phyloP scores from a whole-genome alignment of 495 filamentous ascomycete genomes.

The Talaromyces proteolyticus region DNA sequence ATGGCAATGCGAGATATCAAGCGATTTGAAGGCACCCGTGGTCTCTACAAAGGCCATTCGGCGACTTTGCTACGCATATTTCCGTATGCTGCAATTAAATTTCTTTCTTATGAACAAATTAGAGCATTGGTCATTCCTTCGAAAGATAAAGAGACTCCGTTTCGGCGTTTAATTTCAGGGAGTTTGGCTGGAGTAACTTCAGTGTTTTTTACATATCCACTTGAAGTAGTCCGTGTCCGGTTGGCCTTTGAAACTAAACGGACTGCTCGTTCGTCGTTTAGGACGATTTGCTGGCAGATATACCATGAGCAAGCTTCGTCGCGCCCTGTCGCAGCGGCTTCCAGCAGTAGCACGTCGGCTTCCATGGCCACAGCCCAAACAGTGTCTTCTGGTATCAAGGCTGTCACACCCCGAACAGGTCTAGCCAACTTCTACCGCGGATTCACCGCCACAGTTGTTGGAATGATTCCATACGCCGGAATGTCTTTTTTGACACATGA shows the following conservation, averaged over 20 bases:
- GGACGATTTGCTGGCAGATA: constrained; percentile 71
- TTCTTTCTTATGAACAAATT: constrained; percentile 95
- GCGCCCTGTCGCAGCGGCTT: constrained; percentile 12
- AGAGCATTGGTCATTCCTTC: constrained; percentile 66
- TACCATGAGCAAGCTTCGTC: constrained; percentile 62
- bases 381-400: constrained; percentile 29
- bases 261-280: constrained; percentile 57
- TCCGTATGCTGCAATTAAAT: constrained; percentile 96
- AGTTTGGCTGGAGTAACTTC: constrained; percentile 79
- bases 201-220: constrained; percentile 91
- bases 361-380: constrained; percentile 25
- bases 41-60: constrained; percentile 89
- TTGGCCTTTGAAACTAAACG: constrained; percentile 87
- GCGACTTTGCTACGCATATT: constrained; percentile 93
- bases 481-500: constrained; percentile 98
- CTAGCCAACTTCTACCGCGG: constrained; percentile 91
- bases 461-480: constrained; percentile 96
- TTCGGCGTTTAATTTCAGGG: constrained; percentile 73
- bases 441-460: constrained; percentile 80
- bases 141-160: constrained; percentile 68
- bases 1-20: constrained; percentile 81
- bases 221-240: constrained; percentile 88
- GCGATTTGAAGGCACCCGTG: constrained; percentile 59
- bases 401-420: constrained; percentile 55
- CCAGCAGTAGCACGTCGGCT: constrained; percentile 15